Conservation (phyloP, 129 eudicot species). For the Saussurea involucrata region DNA sequence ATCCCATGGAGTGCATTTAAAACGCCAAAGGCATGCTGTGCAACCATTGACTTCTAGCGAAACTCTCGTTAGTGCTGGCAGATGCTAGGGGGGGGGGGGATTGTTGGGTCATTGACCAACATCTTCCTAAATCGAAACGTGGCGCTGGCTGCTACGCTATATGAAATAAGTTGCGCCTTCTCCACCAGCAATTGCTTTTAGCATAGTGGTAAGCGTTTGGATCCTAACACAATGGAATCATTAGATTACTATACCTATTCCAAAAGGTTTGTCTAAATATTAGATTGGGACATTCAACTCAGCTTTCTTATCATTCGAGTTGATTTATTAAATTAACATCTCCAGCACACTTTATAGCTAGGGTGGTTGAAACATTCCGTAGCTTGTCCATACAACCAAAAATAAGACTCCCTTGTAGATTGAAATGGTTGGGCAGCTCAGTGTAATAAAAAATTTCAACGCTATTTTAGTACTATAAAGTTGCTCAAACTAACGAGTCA, state of each 20-base stretch:
- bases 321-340: background rate
- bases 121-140: too few species aligned
- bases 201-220: too few species aligned
- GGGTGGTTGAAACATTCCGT: background rate
- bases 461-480: background rate
- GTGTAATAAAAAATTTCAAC: background rate
- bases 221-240: background rate
- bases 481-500: background rate
- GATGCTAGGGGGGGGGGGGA: too few species aligned
- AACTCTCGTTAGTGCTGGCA: too few species aligned
- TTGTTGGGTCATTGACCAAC: too few species aligned
- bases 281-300: background rate
- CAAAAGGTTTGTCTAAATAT: background rate
- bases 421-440: background rate
- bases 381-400: background rate
- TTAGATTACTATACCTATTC: background rate
- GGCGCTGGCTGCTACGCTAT: too few species aligned
- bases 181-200: too few species aligned
- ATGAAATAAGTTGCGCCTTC: too few species aligned
- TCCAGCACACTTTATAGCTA: background rate
- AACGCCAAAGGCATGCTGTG: too few species aligned
- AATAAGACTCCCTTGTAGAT: background rate
- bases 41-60: too few species aligned
- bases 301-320: background rate
- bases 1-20: too few species aligned